Evolutionary conservation across 2,329 filamentous ascomycete genomes (phyloP).

Genomic region (Penicillium aurantiogriseum): DNA sequence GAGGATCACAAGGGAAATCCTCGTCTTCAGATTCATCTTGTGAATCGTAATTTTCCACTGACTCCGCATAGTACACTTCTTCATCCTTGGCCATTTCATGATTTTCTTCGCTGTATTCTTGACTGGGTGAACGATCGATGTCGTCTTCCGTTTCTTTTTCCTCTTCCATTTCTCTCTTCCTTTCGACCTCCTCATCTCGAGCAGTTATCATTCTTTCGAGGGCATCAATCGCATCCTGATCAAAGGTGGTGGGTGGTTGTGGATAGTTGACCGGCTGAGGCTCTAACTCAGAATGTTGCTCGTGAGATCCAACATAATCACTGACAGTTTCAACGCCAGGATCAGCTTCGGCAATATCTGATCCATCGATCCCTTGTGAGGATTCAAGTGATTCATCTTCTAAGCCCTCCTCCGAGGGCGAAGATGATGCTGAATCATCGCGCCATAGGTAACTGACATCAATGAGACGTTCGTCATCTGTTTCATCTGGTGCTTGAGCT

Average conservation of each 20-base stretch:
- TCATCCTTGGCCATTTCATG: constrained; percentile 15
- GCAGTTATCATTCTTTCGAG: constrained; percentile 1
- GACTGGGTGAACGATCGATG: neutral
- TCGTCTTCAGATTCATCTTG: constrained; percentile 15
- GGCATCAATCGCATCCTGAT: constrained; percentile 5
- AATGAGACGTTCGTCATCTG: neutral
- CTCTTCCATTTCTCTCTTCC: neutral
- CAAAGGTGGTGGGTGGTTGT: neutral
- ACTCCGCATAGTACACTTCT: constrained; percentile 5
- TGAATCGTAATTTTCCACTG: constrained; percentile 6
- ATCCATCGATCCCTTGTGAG: neutral
- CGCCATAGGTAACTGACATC: neutral
- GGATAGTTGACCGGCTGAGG: neutral
- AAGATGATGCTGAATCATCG: neutral
- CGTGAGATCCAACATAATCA: too few relatives aligned
- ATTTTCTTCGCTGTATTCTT: constrained; percentile 6
- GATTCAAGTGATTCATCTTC: neutral
- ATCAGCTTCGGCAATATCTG: neutral
- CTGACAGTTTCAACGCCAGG: neutral
- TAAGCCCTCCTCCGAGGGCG: neutral
- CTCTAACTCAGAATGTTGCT: constrained; percentile 33
- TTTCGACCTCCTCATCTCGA: constrained; percentile 5
- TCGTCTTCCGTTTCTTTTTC: constrained; percentile 6
- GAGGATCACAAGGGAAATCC: constrained; percentile 10
- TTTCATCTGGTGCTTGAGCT: neutral